These are phyloP conservation scores for Mycothermus thermophilus DNA, from an alignment of 495 filamentous ascomycete species.

Conservation along the genomic window DNA sequence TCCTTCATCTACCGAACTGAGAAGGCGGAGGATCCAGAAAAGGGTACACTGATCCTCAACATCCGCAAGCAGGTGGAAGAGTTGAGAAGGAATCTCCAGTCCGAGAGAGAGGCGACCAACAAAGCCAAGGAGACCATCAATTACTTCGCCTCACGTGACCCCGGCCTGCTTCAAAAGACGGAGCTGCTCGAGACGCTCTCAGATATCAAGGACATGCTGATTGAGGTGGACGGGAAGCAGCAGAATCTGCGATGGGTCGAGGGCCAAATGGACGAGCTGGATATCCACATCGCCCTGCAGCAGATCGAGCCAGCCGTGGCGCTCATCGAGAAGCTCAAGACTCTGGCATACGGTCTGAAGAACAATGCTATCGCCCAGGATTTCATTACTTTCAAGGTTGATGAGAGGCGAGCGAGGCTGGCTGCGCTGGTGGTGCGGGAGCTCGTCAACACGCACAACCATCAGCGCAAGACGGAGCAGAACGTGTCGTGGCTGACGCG, in stretches of 20 bases:
- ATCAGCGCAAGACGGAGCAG: conserved; percentile 49
- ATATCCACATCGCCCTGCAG: conserved; percentile 89
- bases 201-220: conserved; percentile 62
- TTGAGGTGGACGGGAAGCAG: conserved; percentile 93
- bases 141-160: conserved; percentile 60
- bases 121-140: conserved; percentile 69
- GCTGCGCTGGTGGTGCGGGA: conserved; percentile 60
- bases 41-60: conserved; percentile 63
- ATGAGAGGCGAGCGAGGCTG: conserved; percentile 69
- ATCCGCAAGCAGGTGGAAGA: conserved; percentile 90
- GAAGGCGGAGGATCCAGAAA: conserved; percentile 58
- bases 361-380: conserved; percentile 76
- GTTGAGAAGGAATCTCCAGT: conserved; percentile 63
- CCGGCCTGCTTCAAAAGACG: conserved; percentile 57
- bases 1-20: conserved; percentile 86
- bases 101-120: conserved; percentile 67
- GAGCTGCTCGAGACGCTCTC: conserved; percentile 54
- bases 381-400: conserved; percentile 75
- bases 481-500: conserved; percentile 73
- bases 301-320: conserved; percentile 72
- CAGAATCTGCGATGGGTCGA: conserved; percentile 94
- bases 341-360: conserved; percentile 63
- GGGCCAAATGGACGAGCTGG: conserved; percentile 85
- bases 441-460: conserved; percentile 57
- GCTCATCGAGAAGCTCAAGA: conserved; percentile 68